These are phyloP conservation scores for Ophiostoma ulmi DNA, from an alignment of 2,329 filamentous ascomycete genomes.

Conservation along the genomic window DNA sequence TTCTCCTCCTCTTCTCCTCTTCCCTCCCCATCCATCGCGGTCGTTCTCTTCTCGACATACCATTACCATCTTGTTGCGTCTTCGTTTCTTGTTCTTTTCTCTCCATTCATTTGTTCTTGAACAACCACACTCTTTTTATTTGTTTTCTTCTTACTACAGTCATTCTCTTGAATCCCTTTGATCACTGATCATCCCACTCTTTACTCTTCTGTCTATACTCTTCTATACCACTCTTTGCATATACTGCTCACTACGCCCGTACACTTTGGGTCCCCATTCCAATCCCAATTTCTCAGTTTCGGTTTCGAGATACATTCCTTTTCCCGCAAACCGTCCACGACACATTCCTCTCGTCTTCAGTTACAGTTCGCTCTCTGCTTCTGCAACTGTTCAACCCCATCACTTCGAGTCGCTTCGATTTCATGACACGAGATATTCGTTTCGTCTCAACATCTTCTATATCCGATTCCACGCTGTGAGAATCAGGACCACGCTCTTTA, in stretches of 20 bases:
- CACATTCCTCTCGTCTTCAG: constrained; percentile 9
- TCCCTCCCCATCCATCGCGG: constrained; percentile 32
- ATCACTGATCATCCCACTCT: constrained; percentile 28
- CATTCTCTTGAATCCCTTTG: constrained; percentile 45
- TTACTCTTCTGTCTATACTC: constrained; percentile 33
- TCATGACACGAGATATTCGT: neutral
- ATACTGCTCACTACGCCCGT: constrained; percentile 5
- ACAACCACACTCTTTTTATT: constrained; percentile 38
- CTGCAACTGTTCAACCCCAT: neutral
- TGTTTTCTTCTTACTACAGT: constrained; percentile 42
- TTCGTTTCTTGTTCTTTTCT: constrained; percentile 32
- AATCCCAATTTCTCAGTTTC: neutral
- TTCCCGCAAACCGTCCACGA: neutral
- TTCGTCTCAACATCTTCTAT: constrained; percentile 13
- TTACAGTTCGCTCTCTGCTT: constrained; percentile 6
- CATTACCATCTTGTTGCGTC: constrained; percentile 38
- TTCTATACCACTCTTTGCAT: neutral
- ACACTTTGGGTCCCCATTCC: constrained; percentile 2
- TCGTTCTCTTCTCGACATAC: constrained; percentile 28
- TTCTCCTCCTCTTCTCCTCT: constrained; percentile 19
- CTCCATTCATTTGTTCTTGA: constrained; percentile 27
- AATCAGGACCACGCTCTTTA: constrained; percentile 39
- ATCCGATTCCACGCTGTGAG: constrained; percentile 28
- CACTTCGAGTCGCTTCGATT: no score
- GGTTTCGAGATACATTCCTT: constrained; percentile 15